A percentile compares a stretch with the other conserved stretches of the same genome.
These are phyloP conservation scores for Calophaca sinica DNA, from an alignment of 306 rosid genomes.

Conservation along the genomic window DNA sequence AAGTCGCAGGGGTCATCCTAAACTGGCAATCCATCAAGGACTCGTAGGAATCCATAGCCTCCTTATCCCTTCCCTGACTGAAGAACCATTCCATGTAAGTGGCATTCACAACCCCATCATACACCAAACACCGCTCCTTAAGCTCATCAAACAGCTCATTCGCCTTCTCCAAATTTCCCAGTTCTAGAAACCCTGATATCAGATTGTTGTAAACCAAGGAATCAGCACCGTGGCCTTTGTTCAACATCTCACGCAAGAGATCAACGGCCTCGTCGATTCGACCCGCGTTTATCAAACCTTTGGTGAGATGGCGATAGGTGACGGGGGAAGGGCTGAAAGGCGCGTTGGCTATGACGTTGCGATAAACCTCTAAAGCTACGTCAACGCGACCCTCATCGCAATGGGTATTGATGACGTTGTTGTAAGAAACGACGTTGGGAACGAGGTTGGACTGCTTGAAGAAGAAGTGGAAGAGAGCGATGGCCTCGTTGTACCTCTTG, in stretches of 20 bases:
- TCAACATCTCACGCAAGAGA: conserved; percentile 90
- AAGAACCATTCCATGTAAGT: conserved; percentile 95
- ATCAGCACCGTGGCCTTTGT: conserved; percentile 87
- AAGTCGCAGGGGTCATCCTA: conserved; percentile 83
- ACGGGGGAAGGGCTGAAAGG: conserved; percentile 89
- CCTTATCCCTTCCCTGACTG: conserved; percentile 64
- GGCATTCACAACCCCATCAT: conserved; percentile 90
- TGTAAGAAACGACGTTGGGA: conserved; percentile 91
- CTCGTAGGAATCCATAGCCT: conserved; percentile 91
- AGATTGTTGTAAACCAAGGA: conserved; percentile 83
- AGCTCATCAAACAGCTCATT: conserved; percentile 90
- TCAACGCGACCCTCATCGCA: conserved; percentile 90
- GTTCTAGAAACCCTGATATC: conserved; percentile 70
- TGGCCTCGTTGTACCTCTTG: conserved; percentile 74
- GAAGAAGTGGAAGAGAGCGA: conserved; percentile 83
- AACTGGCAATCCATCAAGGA: conserved; percentile 73
- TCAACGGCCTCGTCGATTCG: conserved; percentile 82
- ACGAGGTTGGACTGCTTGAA: conserved; percentile 81
- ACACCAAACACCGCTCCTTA: conserved; percentile 85
- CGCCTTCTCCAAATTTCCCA: conserved; percentile 83
- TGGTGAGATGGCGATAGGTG: conserved; percentile 83
- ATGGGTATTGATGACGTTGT: conserved; percentile 80
- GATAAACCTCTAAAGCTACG: conserved; percentile 72
- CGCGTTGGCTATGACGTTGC: conserved; percentile 67
- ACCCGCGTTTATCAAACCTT: conserved; percentile 70